Evolutionary conservation across 1,139 yeast genomes (phyloP).

Genomic region (Sugiyamaella japonica): DNA sequence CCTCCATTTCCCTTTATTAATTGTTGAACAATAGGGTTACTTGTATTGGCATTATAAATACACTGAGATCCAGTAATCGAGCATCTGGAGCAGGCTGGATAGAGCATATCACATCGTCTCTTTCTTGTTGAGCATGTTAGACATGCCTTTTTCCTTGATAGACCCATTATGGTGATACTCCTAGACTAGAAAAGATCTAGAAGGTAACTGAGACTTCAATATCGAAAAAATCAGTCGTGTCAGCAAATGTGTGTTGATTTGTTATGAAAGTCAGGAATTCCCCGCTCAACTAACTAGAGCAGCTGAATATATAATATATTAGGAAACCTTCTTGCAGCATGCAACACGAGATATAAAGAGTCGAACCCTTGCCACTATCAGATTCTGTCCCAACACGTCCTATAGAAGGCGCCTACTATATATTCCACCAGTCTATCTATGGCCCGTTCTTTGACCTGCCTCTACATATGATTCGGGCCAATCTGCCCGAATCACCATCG

Average conservation of each 20-base stretch:
- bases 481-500: too few species aligned
- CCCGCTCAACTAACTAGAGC: too few species aligned
- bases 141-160: conserved; percentile 26
- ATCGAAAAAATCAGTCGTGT: too few species aligned
- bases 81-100: conserved; percentile 28
- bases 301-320: too few species aligned
- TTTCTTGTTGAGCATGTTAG: conserved; percentile 24
- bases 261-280: too few species aligned
- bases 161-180: neutral
- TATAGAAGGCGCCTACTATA: neutral
- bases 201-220: too few species aligned
- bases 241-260: too few species aligned
- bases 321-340: too few species aligned
- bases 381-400: neutral
- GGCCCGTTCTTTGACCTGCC: too few species aligned
- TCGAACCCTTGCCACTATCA: conserved; percentile 7
- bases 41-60: conserved; percentile 20
- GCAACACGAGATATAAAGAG: too few species aligned
- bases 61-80: conserved; percentile 20
- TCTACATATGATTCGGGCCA: too few species aligned
- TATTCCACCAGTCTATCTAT: neutral
- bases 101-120: conserved; percentile 29
- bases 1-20: conserved; percentile 4
- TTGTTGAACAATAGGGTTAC: conserved; percentile 23
- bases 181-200: too few species aligned